Evolutionary conservation across 179 eudicot genomes (phyloP).

Genomic region (Kewa caespitosa): DNA sequence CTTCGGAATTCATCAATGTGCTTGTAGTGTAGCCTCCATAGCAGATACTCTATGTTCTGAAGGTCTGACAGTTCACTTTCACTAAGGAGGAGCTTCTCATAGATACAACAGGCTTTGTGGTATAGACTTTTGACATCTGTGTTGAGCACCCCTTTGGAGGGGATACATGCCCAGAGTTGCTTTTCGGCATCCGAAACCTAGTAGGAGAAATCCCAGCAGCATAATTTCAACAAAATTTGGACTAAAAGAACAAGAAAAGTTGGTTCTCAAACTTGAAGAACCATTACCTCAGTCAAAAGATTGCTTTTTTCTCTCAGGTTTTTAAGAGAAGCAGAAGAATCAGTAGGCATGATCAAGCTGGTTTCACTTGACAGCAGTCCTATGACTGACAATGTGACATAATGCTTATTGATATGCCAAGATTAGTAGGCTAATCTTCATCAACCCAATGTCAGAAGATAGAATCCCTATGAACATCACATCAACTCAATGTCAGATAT

Average conservation of each 20-base stretch:
- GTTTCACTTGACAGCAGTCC: conserved; percentile 7
- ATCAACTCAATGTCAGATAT: too few species aligned
- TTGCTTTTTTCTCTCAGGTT: conserved; percentile 36
- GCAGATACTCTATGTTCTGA: conserved; percentile 61
- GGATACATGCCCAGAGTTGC: conserved; percentile 56
- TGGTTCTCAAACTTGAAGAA: neutral
- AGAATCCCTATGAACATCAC: conserved; percentile 24
- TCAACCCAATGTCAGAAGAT: neutral
- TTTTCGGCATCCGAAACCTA: conserved; percentile 64
- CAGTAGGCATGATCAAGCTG: conserved; percentile 39
- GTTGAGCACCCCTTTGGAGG: conserved; percentile 58
- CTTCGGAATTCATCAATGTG: conserved; percentile 88
- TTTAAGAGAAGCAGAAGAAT: conserved; percentile 25
- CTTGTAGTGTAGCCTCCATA: conserved; percentile 93
- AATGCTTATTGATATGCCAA: neutral
- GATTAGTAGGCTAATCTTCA: conserved; percentile 6
- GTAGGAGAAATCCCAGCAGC: conserved; percentile 1
- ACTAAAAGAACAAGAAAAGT: neutral
- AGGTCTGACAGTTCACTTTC: conserved; percentile 47
- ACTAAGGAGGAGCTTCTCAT: conserved; percentile 57
- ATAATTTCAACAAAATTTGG: neutral
- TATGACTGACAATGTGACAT: neutral
- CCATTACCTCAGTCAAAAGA: conserved; percentile 51
- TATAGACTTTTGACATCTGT: conserved; percentile 55
- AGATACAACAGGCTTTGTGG: conserved; percentile 47